Conservation (phyloP, 208 protist species). For the Wallacemonas rigidus region DNA sequence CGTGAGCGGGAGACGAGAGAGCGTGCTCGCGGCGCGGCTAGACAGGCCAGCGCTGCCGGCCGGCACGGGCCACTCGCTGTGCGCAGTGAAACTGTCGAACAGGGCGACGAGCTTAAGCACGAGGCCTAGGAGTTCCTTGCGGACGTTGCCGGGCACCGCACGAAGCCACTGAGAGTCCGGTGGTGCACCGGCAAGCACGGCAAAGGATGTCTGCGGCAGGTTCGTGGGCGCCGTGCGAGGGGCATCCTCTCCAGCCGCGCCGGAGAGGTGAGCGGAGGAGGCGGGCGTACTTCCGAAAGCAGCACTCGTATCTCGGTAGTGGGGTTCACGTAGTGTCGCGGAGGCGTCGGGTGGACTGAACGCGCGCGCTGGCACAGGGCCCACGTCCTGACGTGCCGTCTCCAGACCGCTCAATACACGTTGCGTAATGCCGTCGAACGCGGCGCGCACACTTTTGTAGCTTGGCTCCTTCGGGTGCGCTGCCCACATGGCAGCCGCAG, state of each 20-base stretch:
- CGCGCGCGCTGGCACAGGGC: background rate
- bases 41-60: slow-evolving; percentile 34
- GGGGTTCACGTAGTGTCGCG: background rate
- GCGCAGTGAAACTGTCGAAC: slow-evolving; percentile 75
- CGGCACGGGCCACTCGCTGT: slow-evolving; percentile 73
- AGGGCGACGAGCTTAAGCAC: slow-evolving; percentile 62
- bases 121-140: slow-evolving; percentile 44
- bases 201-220: no score
- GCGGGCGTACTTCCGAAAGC: background rate
- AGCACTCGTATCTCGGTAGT: background rate
- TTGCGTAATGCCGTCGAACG: slow-evolving; percentile 48
- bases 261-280: background rate
- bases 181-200: background rate
- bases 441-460: slow-evolving; percentile 45
- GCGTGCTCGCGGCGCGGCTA: slow-evolving; percentile 34
- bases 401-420: slow-evolving; percentile 32
- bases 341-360: background rate
- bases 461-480: slow-evolving; percentile 23
- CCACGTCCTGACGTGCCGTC: slow-evolving; percentile 36
- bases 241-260: no score
- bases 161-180: slow-evolving; percentile 41
- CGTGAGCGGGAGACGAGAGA: slow-evolving; percentile 34
- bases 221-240: no score
- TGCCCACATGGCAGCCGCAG: slow-evolving; percentile 30
- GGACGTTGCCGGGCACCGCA: slow-evolving; percentile 41